Evolutionary conservation across 768 basidiomycete genomes (phyloP).

Genomic region (Candolleomyces eurysporus): DNA sequence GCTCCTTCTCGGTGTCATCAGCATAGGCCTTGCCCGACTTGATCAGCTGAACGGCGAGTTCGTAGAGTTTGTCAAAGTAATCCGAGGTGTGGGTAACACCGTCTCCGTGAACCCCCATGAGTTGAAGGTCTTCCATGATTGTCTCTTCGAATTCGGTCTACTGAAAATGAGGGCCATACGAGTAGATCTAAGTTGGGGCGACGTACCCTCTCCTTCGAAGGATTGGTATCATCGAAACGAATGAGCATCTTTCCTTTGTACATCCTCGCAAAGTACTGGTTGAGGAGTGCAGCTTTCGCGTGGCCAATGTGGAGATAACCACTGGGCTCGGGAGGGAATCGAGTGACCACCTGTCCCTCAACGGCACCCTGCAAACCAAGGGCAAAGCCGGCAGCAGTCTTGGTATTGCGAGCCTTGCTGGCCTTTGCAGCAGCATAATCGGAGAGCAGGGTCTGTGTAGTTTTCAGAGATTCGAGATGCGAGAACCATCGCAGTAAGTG

Average conservation of each 20-base stretch:
- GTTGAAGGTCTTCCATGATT: conserved; percentile 86
- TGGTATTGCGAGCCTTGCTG: conserved; percentile 71
- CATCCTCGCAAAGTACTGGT: conserved; percentile 97
- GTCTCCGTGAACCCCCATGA: conserved; percentile 85
- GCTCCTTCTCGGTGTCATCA: conserved; percentile 88
- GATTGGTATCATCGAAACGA: conserved; percentile 98
- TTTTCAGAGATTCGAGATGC: conserved; percentile 73
- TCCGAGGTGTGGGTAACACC: conserved; percentile 90
- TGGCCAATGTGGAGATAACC: conserved; percentile 97
- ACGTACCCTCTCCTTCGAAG: conserved; percentile 89
- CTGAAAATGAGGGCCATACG: not conserved
- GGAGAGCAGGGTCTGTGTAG: conserved; percentile 64
- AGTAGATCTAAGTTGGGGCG: not conserved
- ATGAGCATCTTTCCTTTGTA: conserved; percentile 95
- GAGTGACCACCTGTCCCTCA: conserved; percentile 89
- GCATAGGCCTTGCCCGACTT: conserved; percentile 88
- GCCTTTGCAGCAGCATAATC: conserved; percentile 69
- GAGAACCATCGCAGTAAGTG: conserved; percentile 85
- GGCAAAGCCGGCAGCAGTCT: conserved; percentile 86
- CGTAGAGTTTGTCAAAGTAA: conserved; percentile 87
- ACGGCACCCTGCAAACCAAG: conserved; percentile 85
- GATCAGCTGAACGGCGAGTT: conserved; percentile 78
- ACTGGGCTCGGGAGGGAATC: conserved; percentile 97
- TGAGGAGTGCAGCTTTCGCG: conserved; percentile 90
- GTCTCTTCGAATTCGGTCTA: conserved; percentile 83